Evolutionary conservation across 768 basidiomycete genomes (phyloP), one percentile per base, ranked within the genome.

Genomic region (Rickenella mellea): DNA sequence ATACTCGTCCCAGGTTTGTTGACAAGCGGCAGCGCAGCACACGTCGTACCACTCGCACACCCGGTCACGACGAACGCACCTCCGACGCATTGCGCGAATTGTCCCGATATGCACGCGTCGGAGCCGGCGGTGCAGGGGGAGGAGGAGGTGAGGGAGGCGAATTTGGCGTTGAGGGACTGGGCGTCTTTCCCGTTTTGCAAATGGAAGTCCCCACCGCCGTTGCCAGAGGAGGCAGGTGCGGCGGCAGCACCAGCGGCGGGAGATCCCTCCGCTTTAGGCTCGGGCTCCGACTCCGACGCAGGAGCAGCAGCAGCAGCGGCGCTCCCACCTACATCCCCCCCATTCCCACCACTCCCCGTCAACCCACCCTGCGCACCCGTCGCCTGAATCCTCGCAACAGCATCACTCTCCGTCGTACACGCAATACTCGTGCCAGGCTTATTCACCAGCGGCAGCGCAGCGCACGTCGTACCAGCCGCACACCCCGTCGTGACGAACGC

Each of bases 21-120:
- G 42, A 77, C 74, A 20, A 78, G 64, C 20, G 76, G 75, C 36
- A 77, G 66, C 4, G 73, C 74, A 24, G 63, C 63, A 40, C 75
- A 77, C 4, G 56, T 59, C 24, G 58, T 47, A 6, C 54, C 50
- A 3, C 40, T 49, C 1, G 50, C 56, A 42, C 66, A 67, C 12
- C 51, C 38, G 5, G 55, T 59, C 20, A 51, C 45, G 19, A 52
- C 56, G 46, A 64, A 67, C 33, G 53, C 43, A 20, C 44, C 45
- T 33, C 47, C 32, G 2, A 37, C 52, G 46, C 64, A 64, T 4
- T 48, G 29, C 17, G 44, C 50, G 24, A 54, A 39, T 36, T 48
- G 41, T n/a, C 55, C 51, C 8, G 48, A 27, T 21, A 70, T 52
- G 43, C 68, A 70, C 5, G 63, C 69, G 25, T 62, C 48, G 9